Evolutionary conservation across 1,284 basidiomycete genomes (phyloP), one percentile per base, ranked within the genome.

Genomic region (Leccinum angustisporum): DNA sequence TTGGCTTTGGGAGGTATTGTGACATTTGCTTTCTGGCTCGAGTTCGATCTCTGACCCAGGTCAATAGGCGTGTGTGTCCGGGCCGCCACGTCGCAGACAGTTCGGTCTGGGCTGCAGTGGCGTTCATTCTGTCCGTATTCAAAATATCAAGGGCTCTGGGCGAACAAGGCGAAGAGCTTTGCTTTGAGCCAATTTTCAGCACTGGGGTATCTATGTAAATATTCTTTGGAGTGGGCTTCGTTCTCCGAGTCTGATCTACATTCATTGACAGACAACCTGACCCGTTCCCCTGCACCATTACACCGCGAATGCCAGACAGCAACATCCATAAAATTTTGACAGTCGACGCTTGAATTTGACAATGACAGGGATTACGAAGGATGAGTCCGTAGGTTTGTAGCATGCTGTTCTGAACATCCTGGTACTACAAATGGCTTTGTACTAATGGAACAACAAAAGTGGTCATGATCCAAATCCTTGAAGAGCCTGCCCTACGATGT

Each of bases 1-100:
- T 79, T 65, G 81, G 82, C 3, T 83, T 81, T 64, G 82, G 82
- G 11, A 72, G 77, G 58, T 75, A 59, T 48, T 7, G 27, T 59
- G 52, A 54, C 18, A 3, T 53, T 21, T 31, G 5, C 25, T 40
- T 43, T 34, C 59, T 33, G 4, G 14, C 8, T 52, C 13, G 5
- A 25, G 36, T n/a, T 8, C 2, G 1, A 5, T 46, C 3, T 31
- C 9, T 52, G 13, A 61, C n/a, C 2, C 48, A 57, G 13, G 13
- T 58, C 10, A 16, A 30, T 30, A 60, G 65, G 18, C 60, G 73
- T 11, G 53, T 71, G 13, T 75, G 75, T 30, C 72, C 66, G 9
- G 73, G 74, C 9, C 66, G 70, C 25, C 58, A 68, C 58, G 16
- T 55, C 46, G 73, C 75, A 3, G 73, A 72, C 30, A 59, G 34